Conservation (phyloP, 1,139 yeast species). For the Debaryomyces udenii region DNA sequence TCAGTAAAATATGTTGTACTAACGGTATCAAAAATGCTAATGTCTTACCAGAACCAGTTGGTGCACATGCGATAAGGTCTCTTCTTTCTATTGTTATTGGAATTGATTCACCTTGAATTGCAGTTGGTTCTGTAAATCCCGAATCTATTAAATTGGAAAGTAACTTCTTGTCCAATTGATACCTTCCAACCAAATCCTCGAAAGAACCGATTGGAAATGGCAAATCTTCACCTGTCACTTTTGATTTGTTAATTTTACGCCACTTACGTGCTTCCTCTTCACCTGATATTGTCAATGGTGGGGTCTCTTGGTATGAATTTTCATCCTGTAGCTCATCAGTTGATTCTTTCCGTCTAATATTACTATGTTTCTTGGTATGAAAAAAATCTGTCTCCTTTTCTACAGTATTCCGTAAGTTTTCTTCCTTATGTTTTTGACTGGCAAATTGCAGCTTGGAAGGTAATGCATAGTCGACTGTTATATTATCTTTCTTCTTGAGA, state of each 20-base stretch:
- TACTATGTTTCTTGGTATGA: constrained; percentile 51
- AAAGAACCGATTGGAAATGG: constrained; percentile 91
- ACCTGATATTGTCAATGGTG: constrained; percentile 52
- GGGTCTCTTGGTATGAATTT: constrained; percentile 27
- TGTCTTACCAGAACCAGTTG: constrained; percentile 79
- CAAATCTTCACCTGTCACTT: constrained; percentile 74
- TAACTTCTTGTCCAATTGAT: constrained; percentile 63
- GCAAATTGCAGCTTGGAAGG: constrained; percentile 30
- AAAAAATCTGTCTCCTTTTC: constrained; percentile 73
- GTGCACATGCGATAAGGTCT: constrained; percentile 52
- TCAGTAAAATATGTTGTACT: constrained; percentile 54
- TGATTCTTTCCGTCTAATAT: constrained; percentile 20
- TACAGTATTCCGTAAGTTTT: constrained; percentile 45
- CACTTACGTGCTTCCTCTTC: constrained; percentile 59
- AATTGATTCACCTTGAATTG: constrained; percentile 86
- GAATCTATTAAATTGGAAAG: constrained; percentile 66
- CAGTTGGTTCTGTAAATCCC: constrained; percentile 83
- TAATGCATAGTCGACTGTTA: constrained; percentile 47
- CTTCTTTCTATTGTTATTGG: constrained; percentile 67
- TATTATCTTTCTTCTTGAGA: constrained; percentile 56
- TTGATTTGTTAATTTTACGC: constrained; percentile 59
- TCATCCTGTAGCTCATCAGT: constrained; percentile 22
- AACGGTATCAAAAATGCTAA: constrained; percentile 85
- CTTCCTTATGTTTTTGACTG: constrained; percentile 33
- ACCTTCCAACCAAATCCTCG: constrained; percentile 72